phyloP scores from a whole-genome alignment of 768 basidiomycete species.

The Boletus subparvulus region DNA sequence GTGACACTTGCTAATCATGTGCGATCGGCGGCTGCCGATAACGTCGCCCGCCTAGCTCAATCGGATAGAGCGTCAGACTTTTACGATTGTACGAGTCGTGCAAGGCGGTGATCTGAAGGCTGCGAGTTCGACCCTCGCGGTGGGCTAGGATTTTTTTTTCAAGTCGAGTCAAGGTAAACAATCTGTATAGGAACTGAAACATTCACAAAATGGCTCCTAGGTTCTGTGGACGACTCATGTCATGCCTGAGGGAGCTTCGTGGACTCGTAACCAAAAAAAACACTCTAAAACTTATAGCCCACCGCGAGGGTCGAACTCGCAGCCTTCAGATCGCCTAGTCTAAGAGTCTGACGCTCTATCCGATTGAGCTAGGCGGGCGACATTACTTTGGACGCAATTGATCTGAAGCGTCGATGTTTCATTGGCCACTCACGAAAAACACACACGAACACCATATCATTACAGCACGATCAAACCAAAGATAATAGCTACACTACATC shows the following conservation, averaged over 20 bases:
- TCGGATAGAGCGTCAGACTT: slow-evolving; percentile 69
- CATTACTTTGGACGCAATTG: neutral
- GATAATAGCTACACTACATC: neutral
- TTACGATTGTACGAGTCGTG: slow-evolving; percentile 38
- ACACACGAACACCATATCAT: neutral
- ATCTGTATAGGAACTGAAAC: no score
- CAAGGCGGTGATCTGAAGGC: slow-evolving; percentile 66
- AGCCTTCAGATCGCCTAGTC: slow-evolving; percentile 54
- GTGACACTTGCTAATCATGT: slow-evolving; percentile 36
- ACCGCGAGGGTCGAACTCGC: slow-evolving; percentile 66
- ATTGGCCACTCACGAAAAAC: neutral
- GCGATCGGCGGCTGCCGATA: neutral
- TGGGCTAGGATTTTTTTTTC: slow-evolving; percentile 50
- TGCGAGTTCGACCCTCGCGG: slow-evolving; percentile 86
- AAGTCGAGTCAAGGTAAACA: no score
- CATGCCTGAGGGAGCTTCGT: no score
- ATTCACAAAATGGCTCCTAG: no score
- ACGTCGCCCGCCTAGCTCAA: slow-evolving; percentile 61
- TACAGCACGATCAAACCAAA: slow-evolving; percentile 3
- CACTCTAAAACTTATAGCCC: slow-evolving; percentile 37
- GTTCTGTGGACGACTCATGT: no score
- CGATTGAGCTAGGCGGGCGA: slow-evolving; percentile 66
- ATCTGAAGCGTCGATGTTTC: neutral
- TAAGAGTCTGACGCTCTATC: slow-evolving; percentile 71
- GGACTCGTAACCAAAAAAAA: neutral